A percentile compares a stretch with the other conserved stretches of the same genome.
phyloP scores from a whole-genome alignment of 139 green algal genomes.

The Closterium sp. region DNA sequence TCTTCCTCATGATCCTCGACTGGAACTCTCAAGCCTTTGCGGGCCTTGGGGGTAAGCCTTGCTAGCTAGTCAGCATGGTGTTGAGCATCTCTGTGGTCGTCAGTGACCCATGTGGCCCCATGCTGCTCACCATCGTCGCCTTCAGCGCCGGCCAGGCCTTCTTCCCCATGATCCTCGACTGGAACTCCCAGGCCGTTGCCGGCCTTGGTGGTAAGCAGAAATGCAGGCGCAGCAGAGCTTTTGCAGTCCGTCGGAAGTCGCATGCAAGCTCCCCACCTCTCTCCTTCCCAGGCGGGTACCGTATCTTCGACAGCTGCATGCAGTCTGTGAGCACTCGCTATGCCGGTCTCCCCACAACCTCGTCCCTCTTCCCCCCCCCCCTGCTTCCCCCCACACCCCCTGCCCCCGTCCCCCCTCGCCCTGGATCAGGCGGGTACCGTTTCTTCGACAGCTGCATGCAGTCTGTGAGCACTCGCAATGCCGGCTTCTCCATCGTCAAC shows the following conservation, averaged over 20 bases:
- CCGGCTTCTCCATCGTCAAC: background rate
- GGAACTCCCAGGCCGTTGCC: slow-evolving; percentile 10
- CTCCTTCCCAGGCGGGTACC: background rate
- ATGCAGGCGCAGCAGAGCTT: no score
- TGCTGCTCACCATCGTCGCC: slow-evolving; percentile 1
- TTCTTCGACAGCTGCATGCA: background rate
- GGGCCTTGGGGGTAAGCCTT: slow-evolving; percentile 7
- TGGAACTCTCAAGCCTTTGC: slow-evolving; percentile 23
- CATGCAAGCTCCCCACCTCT: no score
- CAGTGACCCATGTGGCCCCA: no score
- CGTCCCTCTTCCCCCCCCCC: no score
- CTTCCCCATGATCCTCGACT: slow-evolving; percentile 40
- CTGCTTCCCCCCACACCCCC: no score
- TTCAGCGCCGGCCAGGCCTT: slow-evolving; percentile 32
- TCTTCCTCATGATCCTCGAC: slow-evolving; percentile 35
- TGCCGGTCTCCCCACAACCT: no score
- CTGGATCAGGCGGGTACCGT: background rate
- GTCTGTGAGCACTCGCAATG: background rate
- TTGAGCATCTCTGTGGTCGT: no score
- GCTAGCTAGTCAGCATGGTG: no score
- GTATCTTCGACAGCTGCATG: background rate
- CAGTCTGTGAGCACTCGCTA: background rate
- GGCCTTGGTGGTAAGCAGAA: background rate
- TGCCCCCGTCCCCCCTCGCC: no score
- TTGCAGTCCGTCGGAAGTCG: no score